Evolutionary conservation across 2,329 filamentous ascomycete genomes (phyloP).

Genomic region (Cercospora sesami): DNA sequence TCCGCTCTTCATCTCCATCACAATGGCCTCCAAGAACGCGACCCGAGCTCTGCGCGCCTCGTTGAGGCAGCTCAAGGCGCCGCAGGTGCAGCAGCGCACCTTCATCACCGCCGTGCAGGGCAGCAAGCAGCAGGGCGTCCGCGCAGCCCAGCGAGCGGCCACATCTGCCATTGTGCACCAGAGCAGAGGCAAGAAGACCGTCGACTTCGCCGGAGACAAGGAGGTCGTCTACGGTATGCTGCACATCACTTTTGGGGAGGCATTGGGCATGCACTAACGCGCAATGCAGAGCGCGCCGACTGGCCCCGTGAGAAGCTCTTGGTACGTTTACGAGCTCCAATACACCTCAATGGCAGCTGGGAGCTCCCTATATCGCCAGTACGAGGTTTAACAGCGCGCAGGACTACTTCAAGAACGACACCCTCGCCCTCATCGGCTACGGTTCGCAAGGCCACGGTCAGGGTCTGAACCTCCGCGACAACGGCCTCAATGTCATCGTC

Average conservation of each 20-base stretch:
- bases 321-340: conserved; percentile 54
- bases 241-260: background rate
- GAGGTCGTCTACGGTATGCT: conserved; percentile 86
- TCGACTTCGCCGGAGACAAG: conserved; percentile 95
- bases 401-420: conserved; percentile 99
- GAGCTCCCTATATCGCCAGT: background rate
- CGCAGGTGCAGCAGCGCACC: conserved; percentile 56
- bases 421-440: conserved; percentile 97
- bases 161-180: conserved; percentile 55
- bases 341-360: conserved; percentile 14
- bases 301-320: conserved; percentile 98
- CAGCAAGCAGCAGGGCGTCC: conserved; percentile 45
- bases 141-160: conserved; percentile 47
- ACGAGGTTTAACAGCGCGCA: conserved; percentile 47
- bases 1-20: conserved; percentile 16
- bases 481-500: conserved; percentile 98
- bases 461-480: conserved; percentile 99
- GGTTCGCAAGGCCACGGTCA: conserved; percentile 98
- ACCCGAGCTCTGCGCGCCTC: conserved; percentile 60
- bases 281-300: conserved; percentile 79
- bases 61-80: conserved; percentile 56
- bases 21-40: conserved; percentile 78
- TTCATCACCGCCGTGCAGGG: conserved; percentile 60
- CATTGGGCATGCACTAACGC: conserved; percentile 25
- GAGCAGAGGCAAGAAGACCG: conserved; percentile 91